Evolutionary conservation across 2,329 filamentous ascomycete species (phyloP).

Genomic region (Aspergillus fumigatiaffinis): DNA sequence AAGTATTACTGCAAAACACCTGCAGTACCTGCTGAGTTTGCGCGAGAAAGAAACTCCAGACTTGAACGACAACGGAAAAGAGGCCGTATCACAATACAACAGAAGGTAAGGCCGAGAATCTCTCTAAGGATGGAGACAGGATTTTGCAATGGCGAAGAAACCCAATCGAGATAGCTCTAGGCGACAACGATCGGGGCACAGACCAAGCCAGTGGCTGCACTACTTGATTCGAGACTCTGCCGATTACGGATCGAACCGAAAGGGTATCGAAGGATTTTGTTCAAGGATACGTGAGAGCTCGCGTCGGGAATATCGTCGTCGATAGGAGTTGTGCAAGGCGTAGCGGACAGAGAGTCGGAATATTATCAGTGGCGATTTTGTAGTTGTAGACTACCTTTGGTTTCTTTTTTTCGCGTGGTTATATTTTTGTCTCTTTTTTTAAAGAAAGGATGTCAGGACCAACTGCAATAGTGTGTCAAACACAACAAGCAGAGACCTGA

Average conservation of each 20-base stretch:
- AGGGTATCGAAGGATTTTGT: constrained; percentile 20
- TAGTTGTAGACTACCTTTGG: constrained; percentile 18
- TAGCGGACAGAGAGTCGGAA: constrained; percentile 14
- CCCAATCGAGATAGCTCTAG: constrained; percentile 26
- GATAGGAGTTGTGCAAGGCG: constrained; percentile 9
- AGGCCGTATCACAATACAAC: constrained; percentile 4
- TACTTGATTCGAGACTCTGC: constrained; percentile 27
- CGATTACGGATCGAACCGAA: constrained; percentile 20
- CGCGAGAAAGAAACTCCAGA: constrained; percentile 20
- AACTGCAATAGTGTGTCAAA: constrained; percentile 44
- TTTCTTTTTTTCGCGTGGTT: neutral
- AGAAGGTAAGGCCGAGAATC: constrained; percentile 17
- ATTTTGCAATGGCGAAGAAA: constrained; percentile 20
- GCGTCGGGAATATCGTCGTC: neutral
- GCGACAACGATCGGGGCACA: constrained; percentile 35
- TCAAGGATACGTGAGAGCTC: neutral
- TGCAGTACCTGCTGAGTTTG: constrained; percentile 74
- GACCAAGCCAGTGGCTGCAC: constrained; percentile 47
- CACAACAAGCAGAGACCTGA: constrained; percentile 35
- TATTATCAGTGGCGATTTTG: constrained; percentile 15
- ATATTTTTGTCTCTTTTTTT: constrained; percentile 8
- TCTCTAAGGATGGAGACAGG: constrained; percentile 17
- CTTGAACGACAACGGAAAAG: constrained; percentile 6
- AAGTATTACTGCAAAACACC: constrained; percentile 53
- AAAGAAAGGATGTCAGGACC: constrained; percentile 38